Percentiles rank a stretch among this genome's conserved stretches.
phyloP scores from a whole-genome alignment of 192 early-diverging fungal genomes.

The Entomortierella lignicola region DNA sequence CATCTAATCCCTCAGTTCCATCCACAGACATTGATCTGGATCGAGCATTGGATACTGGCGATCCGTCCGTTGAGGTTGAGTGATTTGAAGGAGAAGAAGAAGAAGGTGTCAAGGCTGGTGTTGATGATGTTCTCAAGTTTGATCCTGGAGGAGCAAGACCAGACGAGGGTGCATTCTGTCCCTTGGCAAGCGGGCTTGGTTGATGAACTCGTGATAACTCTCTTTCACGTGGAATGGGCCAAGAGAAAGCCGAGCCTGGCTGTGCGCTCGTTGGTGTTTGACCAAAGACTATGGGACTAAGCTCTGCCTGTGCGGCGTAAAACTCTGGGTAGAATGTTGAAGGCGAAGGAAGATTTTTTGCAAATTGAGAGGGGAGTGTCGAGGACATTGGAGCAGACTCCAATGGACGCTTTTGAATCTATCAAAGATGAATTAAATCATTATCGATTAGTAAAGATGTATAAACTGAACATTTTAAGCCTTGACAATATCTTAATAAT shows the following conservation, averaged over 20 bases:
- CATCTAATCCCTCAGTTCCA: slow-evolving; percentile 3
- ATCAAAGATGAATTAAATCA: no score
- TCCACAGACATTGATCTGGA: slow-evolving; percentile 28
- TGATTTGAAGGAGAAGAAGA: slow-evolving; percentile 32
- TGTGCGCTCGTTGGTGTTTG: slow-evolving; percentile 75
- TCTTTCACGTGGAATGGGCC: slow-evolving; percentile 66
- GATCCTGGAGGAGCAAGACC: slow-evolving; percentile 24
- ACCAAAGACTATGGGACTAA: slow-evolving; percentile 82
- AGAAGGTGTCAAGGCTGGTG: slow-evolving; percentile 31
- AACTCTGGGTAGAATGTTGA: slow-evolving; percentile 82
- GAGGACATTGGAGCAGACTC: slow-evolving; percentile 79
- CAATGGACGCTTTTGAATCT: slow-evolving; percentile 50
- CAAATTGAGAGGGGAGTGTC: slow-evolving; percentile 69
- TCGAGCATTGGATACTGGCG: slow-evolving; percentile 18
- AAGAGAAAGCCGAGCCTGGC: slow-evolving; percentile 75
- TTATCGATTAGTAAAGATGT: no score
- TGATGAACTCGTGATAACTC: slow-evolving; percentile 55
- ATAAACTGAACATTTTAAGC: no score
- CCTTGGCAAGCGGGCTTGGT: slow-evolving; percentile 63
- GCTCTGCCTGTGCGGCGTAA: slow-evolving; percentile 75
- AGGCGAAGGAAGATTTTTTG: slow-evolving; percentile 80
- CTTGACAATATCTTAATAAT: neutral
- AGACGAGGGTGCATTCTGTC: slow-evolving; percentile 13
- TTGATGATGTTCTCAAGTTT: slow-evolving; percentile 12
- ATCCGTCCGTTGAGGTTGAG: slow-evolving; percentile 24